Percentiles rank a stretch among this genome's conserved stretches.
Evolutionary conservation across 2,329 filamentous ascomycete genomes (phyloP).

Genomic region (Colletotrichum musicola): DNA sequence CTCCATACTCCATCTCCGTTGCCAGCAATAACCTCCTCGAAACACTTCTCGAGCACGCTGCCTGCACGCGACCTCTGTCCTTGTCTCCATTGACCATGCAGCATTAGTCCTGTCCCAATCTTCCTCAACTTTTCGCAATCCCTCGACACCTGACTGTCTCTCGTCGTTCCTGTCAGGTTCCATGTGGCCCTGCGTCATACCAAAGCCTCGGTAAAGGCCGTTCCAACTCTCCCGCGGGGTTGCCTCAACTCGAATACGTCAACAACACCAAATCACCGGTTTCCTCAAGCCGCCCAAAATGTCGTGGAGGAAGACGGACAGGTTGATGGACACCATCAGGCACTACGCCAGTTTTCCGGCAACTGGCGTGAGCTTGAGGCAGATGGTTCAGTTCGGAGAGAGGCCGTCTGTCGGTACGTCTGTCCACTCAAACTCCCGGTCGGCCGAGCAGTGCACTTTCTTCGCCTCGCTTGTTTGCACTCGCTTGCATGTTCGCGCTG

Average conservation of each 20-base stretch:
- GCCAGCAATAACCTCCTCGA: constrained; percentile 38
- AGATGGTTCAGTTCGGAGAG: constrained; percentile 99
- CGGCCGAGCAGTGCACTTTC: constrained; percentile 28
- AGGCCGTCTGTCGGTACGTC: constrained; percentile 85
- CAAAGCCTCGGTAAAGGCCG: constrained; percentile 41
- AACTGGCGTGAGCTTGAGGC: constrained; percentile 93
- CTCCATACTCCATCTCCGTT: constrained; percentile 30
- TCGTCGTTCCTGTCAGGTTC: constrained; percentile 23
- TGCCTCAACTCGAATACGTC: constrained; percentile 31
- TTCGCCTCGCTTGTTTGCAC: constrained; percentile 14
- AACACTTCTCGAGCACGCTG: constrained; percentile 22
- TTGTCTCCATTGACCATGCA: constrained; percentile 30
- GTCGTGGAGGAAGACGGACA: constrained; percentile 93
- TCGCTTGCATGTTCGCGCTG: background rate
- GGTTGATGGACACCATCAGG: constrained; percentile 95
- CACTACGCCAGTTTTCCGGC: constrained; percentile 98
- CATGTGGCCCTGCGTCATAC: constrained; percentile 42
- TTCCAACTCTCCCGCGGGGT: constrained; percentile 40
- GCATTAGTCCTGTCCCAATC: constrained; percentile 16
- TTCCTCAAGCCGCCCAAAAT: constrained; percentile 64
- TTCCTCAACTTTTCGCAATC: constrained; percentile 5
- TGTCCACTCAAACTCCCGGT: constrained; percentile 15
- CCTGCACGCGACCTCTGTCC: constrained; percentile 31
- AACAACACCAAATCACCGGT: constrained; percentile 35
- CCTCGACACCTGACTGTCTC: constrained; percentile 7